Evolutionary conservation across 2,329 filamentous ascomycete species (phyloP), one percentile per base, ranked within the genome.

Genomic region (Apiospora pterosperma): DNA sequence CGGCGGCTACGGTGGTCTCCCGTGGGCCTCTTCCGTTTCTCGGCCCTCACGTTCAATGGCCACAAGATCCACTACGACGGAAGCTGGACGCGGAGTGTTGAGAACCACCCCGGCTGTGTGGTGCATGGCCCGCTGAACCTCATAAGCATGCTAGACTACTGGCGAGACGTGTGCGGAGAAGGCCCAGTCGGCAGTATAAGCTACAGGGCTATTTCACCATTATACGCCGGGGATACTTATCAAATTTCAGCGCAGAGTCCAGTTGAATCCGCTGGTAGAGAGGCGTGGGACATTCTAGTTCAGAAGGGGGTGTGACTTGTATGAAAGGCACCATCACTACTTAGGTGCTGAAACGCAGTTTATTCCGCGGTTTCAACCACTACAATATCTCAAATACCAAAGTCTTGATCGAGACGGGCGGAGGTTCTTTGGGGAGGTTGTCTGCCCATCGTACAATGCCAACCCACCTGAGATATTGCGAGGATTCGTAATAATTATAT

Each of bases 21-120:
- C 0, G 78, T 80, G 0, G 80, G 78, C 1, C 83, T 97, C 1
- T 96, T 96, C 77, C 87, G 92, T 21, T 97, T 93, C 80, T 93
- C 90, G 0, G 92, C 92, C 0, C 79, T 97, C 44, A 96, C 92
- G 0, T 93, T 93, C 80, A 97, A 97, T 73, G 92, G 88, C 0
- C 93, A 97, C 76, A 89, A 88, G 69, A 96, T 97, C 63, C 93
- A 97, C 76, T 90, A 95, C 70, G 91, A 93, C 72, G 83, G 85
- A 28, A 73, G 81, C 14, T 95, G 91, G 81, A 86, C 87, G 16
- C 80, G 81, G 5, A 78, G 82, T 5, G 80, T 90, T 8, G 90
- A 96, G 75, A 88, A 89, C 0, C 91, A 96, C 71, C 84, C 85
- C 0, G 85, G 88, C 19, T 76, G 90, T 5, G 85, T 97, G 12